Percentiles rank a stretch among this genome's conserved stretches.
These are phyloP conservation scores for Triticum urartu DNA, from an alignment of 176 grass and related monocot genomes.

Conservation along the genomic window DNA sequence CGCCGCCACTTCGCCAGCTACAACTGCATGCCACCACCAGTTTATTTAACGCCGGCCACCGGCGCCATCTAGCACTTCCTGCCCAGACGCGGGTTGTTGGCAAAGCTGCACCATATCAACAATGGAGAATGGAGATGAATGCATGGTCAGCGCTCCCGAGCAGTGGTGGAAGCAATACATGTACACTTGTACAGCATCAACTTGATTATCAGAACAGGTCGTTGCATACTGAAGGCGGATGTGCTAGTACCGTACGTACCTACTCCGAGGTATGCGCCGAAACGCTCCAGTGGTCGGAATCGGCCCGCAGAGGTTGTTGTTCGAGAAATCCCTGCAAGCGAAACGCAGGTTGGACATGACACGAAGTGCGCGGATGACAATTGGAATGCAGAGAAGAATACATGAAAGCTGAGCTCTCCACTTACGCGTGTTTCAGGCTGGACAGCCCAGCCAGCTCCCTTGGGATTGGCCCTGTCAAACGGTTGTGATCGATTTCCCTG, in stretches of 20 bases:
- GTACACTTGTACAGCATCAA: background rate
- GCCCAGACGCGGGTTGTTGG: slow-evolving; percentile 60
- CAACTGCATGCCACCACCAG: background rate
- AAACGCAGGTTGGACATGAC: background rate
- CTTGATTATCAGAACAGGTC: background rate
- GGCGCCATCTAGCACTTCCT: background rate
- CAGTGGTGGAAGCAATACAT: background rate
- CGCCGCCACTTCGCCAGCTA: too few relatives aligned
- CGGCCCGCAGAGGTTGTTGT: slow-evolving; percentile 73
- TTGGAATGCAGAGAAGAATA: background rate
- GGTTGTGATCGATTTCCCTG: slow-evolving; percentile 73
- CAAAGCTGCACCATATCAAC: slow-evolving; percentile 45
- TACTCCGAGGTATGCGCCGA: slow-evolving; percentile 35
- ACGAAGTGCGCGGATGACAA: background rate
- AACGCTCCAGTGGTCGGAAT: slow-evolving; percentile 66
- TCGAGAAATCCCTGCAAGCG: slow-evolving; percentile 62
- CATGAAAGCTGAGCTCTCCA: background rate
- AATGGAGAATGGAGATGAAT: background rate
- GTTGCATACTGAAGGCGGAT: background rate
- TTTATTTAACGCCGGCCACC: background rate
- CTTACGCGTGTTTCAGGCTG: slow-evolving; percentile 49
- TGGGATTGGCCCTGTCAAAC: slow-evolving; percentile 68
- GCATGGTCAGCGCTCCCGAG: background rate
- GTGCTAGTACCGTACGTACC: slow-evolving; percentile 21
- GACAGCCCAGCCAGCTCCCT: slow-evolving; percentile 48